These are phyloP conservation scores for Dictyostelium intermedium DNA, from an alignment of 78 protist species.

Conservation along the genomic window DNA sequence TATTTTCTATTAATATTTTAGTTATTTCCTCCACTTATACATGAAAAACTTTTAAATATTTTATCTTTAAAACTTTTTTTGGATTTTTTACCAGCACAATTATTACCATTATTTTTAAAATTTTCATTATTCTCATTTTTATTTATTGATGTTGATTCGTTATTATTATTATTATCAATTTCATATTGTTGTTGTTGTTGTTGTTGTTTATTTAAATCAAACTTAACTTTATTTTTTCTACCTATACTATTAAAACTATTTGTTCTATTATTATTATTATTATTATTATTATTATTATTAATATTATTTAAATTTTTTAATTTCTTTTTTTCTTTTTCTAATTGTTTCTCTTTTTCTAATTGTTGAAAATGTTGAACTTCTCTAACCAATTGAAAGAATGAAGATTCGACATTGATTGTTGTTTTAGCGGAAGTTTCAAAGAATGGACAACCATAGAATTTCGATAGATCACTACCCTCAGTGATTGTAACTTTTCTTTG, in stretches of 20 bases:
- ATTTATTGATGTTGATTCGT: too few species aligned
- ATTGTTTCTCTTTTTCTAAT: not conserved
- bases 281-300: not conserved
- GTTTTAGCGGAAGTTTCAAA: slow-evolving; percentile 88
- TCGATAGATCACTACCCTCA: slow-evolving; percentile 84
- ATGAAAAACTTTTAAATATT: not conserved
- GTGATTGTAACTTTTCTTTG: slow-evolving; percentile 48
- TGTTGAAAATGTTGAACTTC: not conserved
- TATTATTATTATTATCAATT: too few species aligned
- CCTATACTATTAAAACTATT: not conserved
- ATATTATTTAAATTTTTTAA: not conserved
- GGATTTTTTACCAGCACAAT: not conserved
- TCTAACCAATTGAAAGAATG: slow-evolving; percentile 84
- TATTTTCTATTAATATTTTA: not conserved
- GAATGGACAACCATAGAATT: slow-evolving; percentile 56
- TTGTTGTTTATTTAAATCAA: not conserved
- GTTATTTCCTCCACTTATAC: not conserved
- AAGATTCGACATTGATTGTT: slow-evolving; percentile 74
- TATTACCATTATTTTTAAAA: too few species aligned
- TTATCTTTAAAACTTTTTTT: not conserved
- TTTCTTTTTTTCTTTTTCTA: not conserved
- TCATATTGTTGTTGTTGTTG: too few species aligned
- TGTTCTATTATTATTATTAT: not conserved
- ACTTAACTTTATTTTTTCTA: not conserved
- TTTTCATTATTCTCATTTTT: too few species aligned